Percentiles rank a stretch among this genome's conserved stretches.
phyloP scores from a whole-genome alignment of 176 grass and related monocot genomes.

The Thalia dealbata region DNA sequence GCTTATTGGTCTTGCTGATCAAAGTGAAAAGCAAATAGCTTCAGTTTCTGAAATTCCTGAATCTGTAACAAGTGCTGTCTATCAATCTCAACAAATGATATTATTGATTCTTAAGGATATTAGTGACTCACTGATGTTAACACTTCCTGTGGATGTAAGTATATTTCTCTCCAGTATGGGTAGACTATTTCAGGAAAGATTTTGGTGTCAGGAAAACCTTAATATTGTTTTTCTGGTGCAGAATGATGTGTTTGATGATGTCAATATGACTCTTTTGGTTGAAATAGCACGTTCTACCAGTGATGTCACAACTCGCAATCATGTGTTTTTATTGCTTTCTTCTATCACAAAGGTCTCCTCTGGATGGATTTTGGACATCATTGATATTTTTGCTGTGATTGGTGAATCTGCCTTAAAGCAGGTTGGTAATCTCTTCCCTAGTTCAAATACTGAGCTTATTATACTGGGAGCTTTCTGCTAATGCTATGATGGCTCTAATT shows the following conservation, averaged over 20 bases:
- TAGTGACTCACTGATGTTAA: slow-evolving; percentile 45
- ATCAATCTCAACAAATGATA: slow-evolving; percentile 58
- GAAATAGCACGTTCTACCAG: slow-evolving; percentile 36
- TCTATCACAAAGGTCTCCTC: slow-evolving; percentile 60
- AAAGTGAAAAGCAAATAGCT: slow-evolving; percentile 25
- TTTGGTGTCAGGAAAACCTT: background rate
- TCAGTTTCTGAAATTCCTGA: slow-evolving; percentile 31
- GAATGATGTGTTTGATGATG: slow-evolving; percentile 49
- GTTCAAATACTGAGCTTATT: background rate
- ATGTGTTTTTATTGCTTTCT: slow-evolving; percentile 66
- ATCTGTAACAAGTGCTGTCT: slow-evolving; percentile 27
- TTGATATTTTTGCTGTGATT: slow-evolving; percentile 66
- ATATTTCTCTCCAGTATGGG: background rate
- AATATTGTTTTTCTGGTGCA: slow-evolving; percentile 30
- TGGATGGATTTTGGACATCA: slow-evolving; percentile 50
- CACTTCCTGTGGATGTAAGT: slow-evolving; percentile 34
- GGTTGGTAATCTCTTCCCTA: slow-evolving; percentile 27
- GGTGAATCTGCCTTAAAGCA: slow-evolving; percentile 81
- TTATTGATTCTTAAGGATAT: slow-evolving; percentile 88
- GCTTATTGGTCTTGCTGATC: slow-evolving; percentile 29
- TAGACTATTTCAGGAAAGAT: background rate
- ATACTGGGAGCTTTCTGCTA: background rate
- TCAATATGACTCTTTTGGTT: slow-evolving; percentile 48
- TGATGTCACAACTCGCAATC: slow-evolving; percentile 53
- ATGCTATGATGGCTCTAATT: too few species aligned